These are phyloP conservation scores for Agaricus sinodeliciosus DNA, from an alignment of 768 basidiomycete genomes.

Conservation along the genomic window DNA sequence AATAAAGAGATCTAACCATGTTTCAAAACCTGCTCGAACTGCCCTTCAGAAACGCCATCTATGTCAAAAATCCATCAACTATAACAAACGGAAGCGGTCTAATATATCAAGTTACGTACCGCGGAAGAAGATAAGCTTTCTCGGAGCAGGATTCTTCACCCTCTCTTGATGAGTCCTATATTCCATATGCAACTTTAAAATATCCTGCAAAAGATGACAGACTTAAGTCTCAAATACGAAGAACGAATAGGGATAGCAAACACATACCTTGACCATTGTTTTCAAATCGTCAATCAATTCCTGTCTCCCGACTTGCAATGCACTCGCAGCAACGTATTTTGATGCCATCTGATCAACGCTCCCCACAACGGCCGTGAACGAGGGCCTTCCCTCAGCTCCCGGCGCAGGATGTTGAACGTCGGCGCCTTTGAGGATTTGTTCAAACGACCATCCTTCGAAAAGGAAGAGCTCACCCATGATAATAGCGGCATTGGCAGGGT, in stretches of 20 bases:
- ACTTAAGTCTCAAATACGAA: background rate
- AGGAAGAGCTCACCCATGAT: conserved; percentile 53
- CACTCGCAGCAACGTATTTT: conserved; percentile 52
- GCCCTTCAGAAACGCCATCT: conserved; percentile 48
- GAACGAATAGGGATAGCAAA: background rate
- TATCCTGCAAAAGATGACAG: conserved; percentile 29
- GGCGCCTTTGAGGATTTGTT: conserved; percentile 44
- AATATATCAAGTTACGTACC: conserved; percentile 28
- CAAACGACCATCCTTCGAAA: background rate
- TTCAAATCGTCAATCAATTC: conserved; percentile 69
- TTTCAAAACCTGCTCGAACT: conserved; percentile 45
- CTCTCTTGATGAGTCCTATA: conserved; percentile 48
- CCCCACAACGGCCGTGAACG: conserved; percentile 70
- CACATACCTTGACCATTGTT: conserved; percentile 51
- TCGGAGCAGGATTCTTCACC: conserved; percentile 31
- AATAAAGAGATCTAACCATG: conserved; percentile 32
- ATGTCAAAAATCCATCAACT: conserved; percentile 9
- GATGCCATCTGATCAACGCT: conserved; percentile 67
- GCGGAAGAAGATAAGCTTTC: conserved; percentile 66
- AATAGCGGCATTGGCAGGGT: conserved; percentile 64
- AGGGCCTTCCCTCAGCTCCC: conserved; percentile 63
- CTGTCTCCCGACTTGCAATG: conserved; percentile 51
- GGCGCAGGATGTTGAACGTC: conserved; percentile 80
- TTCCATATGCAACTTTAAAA: conserved; percentile 44
- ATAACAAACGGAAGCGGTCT: conserved; percentile 1